Base-by-base conservation (phyloP, 768 basidiomycete genomes). In the Neoboletus brunneissimus region DNA sequence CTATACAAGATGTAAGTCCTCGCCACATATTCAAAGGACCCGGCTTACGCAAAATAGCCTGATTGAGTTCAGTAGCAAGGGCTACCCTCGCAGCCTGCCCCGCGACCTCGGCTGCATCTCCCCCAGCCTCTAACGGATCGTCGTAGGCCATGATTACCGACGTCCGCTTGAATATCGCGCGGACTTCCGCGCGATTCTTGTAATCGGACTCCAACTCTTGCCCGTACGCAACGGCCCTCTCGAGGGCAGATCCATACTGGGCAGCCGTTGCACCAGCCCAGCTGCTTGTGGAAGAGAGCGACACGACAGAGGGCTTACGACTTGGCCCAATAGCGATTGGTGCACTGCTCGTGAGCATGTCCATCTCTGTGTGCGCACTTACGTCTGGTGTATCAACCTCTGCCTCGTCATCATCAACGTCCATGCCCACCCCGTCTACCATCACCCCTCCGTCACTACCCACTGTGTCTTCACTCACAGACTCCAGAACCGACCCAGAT, bases 121-220 rank as follows among this genome's bases (percentile, higher is more conserved):
- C 87, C 5, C 83, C 84, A 7, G 81, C 86, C 54, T 80, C 81
- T 56, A 83, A 70, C 22, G 90, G 91, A 67, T 91, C 85, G 42
- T 86, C 82, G 67, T 85, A 94, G 37, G 91, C 89, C 56, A 94
- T 81, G 54, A 94, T 84, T 27, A 86, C 83, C 58, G 91, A 88
- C 10, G 91, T 88, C 53, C 84, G 81, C 65, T 84, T 85, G 68
- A 91, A 84, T 47, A 89, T 75, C 15, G 79, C 75, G 53, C 83
- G 81, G 32, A 93, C 81, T 62, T 85, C 84, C 1, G 83, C 75
- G 23, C 91, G 80, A 32, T 74, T 68, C 66, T 83, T 83, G 72
- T 88, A 91, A 57, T 89, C 85, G 25, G 81, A 77, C 56, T 86
- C 81, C 59, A 94, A 72, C 7, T 76, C 70, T 64, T 89, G 87